These are phyloP conservation scores for Beauveria caledonica DNA, from an alignment of 2,329 filamentous ascomycete genomes.

Conservation along the genomic window DNA sequence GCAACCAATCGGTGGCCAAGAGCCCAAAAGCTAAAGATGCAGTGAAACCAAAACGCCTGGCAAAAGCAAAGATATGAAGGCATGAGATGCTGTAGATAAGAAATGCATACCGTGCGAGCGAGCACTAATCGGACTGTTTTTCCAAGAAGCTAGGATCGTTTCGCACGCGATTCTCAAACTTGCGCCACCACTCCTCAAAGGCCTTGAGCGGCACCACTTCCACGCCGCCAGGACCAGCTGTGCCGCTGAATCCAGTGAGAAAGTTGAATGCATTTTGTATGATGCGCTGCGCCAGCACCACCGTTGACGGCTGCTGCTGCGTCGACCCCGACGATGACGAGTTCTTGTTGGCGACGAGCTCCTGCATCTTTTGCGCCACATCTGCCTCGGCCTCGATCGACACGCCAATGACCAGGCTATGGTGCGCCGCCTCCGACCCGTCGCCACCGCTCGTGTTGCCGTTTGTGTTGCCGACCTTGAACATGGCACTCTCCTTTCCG, in stretches of 20 bases:
- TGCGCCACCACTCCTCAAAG: conserved; percentile 96
- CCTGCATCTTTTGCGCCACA: conserved; percentile 62
- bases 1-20: not conserved
- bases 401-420: conserved; percentile 65
- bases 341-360: conserved; percentile 35
- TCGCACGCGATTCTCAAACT: conserved; percentile 83
- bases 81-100: not conserved
- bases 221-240: conserved; percentile 50
- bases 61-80: not conserved
- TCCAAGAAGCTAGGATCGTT: conserved; percentile 86
- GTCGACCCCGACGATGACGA: conserved; percentile 12
- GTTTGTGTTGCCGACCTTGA: conserved; percentile 54
- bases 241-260: conserved; percentile 73
- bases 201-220: conserved; percentile 91
- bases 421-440: not conserved
- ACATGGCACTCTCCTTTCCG: conserved; percentile 87
- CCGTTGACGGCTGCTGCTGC: conserved; percentile 49
- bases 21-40: not conserved
- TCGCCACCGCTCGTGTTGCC: not conserved
- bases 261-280: conserved; percentile 98
- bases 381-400: conserved; percentile 67
- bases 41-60: not conserved
- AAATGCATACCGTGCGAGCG: no score
- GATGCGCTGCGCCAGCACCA: conserved; percentile 80
- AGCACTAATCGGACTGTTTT: conserved; percentile 32